Percentiles rank a stretch among this genome's conserved stretches.
phyloP scores from a whole-genome alignment of 441 rosid genomes.

The Populus hybrid region DNA sequence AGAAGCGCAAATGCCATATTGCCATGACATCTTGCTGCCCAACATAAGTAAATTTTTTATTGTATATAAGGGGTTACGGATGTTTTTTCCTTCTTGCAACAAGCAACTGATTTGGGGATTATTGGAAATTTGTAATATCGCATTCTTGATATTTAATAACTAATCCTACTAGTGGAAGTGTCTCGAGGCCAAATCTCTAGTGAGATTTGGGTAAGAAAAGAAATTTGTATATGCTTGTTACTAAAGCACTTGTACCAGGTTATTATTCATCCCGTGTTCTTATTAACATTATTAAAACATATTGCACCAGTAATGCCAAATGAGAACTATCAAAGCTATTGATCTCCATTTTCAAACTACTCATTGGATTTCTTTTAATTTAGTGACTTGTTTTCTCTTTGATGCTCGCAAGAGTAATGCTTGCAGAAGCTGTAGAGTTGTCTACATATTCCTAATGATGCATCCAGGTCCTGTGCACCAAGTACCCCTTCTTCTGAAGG shows the following conservation, averaged over 20 bases:
- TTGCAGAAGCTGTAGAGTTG: too few relatives aligned
- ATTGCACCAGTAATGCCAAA: neutral
- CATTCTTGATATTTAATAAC: neutral
- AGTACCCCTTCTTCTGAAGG: constrained; percentile 37
- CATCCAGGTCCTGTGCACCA: constrained; percentile 68
- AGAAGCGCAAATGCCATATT: too few relatives aligned
- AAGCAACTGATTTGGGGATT: neutral
- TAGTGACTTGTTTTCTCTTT: constrained; percentile 14
- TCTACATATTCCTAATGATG: constrained; percentile 67
- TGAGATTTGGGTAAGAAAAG: too few relatives aligned
- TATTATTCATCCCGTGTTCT: neutral
- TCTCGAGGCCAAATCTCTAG: too few relatives aligned
- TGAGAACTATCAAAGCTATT: neutral
- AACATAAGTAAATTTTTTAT: neutral
- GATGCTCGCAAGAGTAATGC: constrained; percentile 26
- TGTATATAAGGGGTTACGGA: neutral
- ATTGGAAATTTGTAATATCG: neutral
- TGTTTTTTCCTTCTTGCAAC: too few relatives aligned
- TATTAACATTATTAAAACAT: neutral
- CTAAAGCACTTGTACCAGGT: neutral
- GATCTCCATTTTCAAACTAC: neutral
- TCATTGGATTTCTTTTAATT: neutral
- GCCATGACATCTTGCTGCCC: neutral
- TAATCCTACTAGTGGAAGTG: too few relatives aligned
- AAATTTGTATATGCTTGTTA: too few relatives aligned